Base-by-base conservation (phyloP, 805 yeast genomes). In the Ogataea zsoltii region DNA sequence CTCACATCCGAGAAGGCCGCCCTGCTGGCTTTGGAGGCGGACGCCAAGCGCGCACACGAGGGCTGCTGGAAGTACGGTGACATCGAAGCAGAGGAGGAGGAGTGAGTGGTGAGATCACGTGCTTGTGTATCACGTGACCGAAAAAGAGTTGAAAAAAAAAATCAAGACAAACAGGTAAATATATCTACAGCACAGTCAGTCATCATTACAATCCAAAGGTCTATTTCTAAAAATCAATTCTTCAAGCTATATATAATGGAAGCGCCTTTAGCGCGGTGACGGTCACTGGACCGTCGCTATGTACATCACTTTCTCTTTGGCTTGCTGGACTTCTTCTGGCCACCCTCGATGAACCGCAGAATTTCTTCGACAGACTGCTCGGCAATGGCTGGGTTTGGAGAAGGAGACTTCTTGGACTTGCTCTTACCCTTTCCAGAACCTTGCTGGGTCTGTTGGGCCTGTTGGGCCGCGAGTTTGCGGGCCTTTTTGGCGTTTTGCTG, bases 41-140 rank as follows among this genome's bases (percentile, higher is more conserved):
- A 52, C 6, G 89, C 89, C 23, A 77, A 73, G 59, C 42, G 63
- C 14, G 63, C 56, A 26, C 82, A 79, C 49, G 57, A 66, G 16
- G 90, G 90, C 4, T 82, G 87, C 60, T 85, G 91, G 91, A 80
- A 82, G 64, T 81, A 77, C 54, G 91, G 91, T 41, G 89, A 85
- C 59, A 76, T 85, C 30, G 76, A 83, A 31, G 80, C 72, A 44
- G 84, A 79, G 45, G 85, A 80, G 7, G 58, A 60, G 3, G 33
- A 41, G 38, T 9, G 25, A 21, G 25, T 21, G 7, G 9, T 21
- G 25, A 21, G 25, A 21, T 21, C 25, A 21, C 9, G 25, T 21
- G 25, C 25, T 21, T 6, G 25, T 6, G 9, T 21, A 9, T 21
- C 25, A 21, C 25, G 25, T 21, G 25, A 21, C 25, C 9, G n/a